Conservation (phyloP, 208 protist genomes). For the Wallacemonas rigidus region DNA sequence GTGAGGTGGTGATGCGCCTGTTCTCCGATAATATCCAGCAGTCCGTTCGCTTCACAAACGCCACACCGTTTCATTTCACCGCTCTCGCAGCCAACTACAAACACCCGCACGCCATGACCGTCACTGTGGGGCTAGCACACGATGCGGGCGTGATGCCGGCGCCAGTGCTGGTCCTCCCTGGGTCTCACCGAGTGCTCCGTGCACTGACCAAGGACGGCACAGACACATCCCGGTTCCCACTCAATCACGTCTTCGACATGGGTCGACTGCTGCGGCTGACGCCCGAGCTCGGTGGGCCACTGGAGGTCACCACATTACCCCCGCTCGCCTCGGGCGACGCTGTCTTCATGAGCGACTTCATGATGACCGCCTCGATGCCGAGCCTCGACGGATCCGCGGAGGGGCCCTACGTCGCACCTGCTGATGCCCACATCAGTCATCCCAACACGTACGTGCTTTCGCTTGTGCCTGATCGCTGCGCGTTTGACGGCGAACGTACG, state of each 20-base stretch:
- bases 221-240: conserved; percentile 54
- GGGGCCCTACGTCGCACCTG: conserved; percentile 27
- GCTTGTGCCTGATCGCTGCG: conserved; percentile 74
- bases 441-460: conserved; percentile 52
- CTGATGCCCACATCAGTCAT: conserved; percentile 6
- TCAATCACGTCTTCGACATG: conserved; percentile 62
- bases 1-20: conserved; percentile 71
- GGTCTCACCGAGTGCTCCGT: conserved; percentile 71
- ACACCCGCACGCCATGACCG: conserved; percentile 42
- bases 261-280: conserved; percentile 60
- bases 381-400: conserved; percentile 39
- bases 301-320: conserved; percentile 47
- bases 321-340: conserved; percentile 55
- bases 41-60: conserved; percentile 57
- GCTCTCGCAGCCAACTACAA: conserved; percentile 24
- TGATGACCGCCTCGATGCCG: conserved; percentile 42
- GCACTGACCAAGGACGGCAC: conserved; percentile 56
- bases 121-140: conserved; percentile 43
- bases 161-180: conserved; percentile 48
- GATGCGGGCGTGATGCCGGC: background rate
- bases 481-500: conserved; percentile 70
- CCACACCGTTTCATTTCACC: conserved; percentile 48
- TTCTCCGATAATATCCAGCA: conserved; percentile 66
- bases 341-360: conserved; percentile 67
- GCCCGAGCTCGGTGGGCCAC: conserved; percentile 32